Base-by-base conservation (phyloP, 2,329 filamentous ascomycete genomes). In the Grosmannia penicillata region DNA sequence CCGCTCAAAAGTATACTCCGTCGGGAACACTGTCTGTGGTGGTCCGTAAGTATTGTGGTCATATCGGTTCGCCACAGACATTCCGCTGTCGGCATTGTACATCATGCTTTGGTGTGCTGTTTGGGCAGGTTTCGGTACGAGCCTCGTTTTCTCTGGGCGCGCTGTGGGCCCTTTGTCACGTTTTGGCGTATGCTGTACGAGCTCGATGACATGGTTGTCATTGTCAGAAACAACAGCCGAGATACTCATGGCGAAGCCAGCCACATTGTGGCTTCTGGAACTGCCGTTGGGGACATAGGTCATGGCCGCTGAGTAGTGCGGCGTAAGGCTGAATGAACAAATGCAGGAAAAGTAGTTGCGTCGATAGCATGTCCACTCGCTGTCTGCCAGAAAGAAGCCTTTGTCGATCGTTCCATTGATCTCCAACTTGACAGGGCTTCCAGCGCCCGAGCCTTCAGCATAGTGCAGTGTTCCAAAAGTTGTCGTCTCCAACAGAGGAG, bases 131-230 rank as follows among this genome's bases (percentile, higher is more conserved):
- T 72, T 75, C 6, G 84, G 79, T 11, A 72, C 65, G 22, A 93
- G 65, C 29, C 75, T 71, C 23, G 80, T 63, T 52, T 72, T 78
- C 26, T 76, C 73, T 5, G 86, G 85, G 45, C 78, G 78, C 50
- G 75, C 73, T 34, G 81, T 80, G 1, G 84, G 85, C 0, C 85
- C 84, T 53, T 89, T 89, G 64, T 94, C 86, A 47, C 86, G 71
- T 58, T 94, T 94, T 0, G 86, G 84, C 0, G 86, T 93, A 55
- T 94, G 85, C 55, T 93, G 85, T 4, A 94, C 81, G 13, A 94
- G 66, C 46, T 91, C 83, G 43, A 93, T 85, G 36, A 63, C 67
- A 56, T 93, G 87, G 23, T 75, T 76, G 36, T 75, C 72, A 36
- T 78, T 75, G 35, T 79, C 80, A 38, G 87, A 80, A 3, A 91